phyloP scores from a whole-genome alignment of 768 basidiomycete genomes.

The Chiua virens region DNA sequence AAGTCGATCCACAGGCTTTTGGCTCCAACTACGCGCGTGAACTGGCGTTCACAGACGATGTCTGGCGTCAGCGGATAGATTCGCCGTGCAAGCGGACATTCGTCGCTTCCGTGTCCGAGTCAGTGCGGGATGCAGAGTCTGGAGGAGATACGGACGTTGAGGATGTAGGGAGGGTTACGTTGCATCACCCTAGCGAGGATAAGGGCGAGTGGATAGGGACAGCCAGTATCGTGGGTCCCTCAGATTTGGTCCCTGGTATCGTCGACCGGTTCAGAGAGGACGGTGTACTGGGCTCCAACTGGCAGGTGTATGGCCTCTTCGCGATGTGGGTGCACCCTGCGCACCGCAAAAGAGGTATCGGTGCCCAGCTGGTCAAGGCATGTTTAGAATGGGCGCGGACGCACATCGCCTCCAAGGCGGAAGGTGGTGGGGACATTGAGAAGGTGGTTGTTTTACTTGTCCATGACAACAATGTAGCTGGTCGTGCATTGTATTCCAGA shows the following conservation, averaged over 20 bases:
- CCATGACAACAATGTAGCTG: conserved; percentile 12
- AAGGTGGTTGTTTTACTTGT: conserved; percentile 22
- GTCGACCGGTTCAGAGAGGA: conserved; percentile 13
- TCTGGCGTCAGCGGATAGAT: conserved; percentile 24
- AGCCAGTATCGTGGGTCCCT: conserved; percentile 14
- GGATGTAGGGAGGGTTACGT: not conserved
- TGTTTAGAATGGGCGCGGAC: conserved; percentile 27
- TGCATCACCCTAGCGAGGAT: too few species aligned
- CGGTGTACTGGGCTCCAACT: conserved; percentile 8
- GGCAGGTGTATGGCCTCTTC: conserved; percentile 21
- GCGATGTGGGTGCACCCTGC: conserved; percentile 30
- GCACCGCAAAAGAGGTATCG: conserved; percentile 25
- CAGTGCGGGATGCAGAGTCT: not conserved
- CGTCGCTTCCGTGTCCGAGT: conserved; percentile 12
- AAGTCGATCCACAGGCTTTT: conserved; percentile 22
- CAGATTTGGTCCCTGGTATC: conserved; percentile 1
- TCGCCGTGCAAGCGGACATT: conserved; percentile 13
- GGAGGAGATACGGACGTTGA: not conserved
- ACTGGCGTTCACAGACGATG: conserved; percentile 16
- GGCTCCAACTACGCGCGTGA: conserved; percentile 24
- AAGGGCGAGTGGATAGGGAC: conserved; percentile 22
- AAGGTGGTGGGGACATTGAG: not conserved
- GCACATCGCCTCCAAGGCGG: conserved; percentile 10
- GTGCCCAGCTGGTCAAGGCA: conserved; percentile 8
- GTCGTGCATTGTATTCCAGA: conserved; percentile 19